Conservation (phyloP, 306 rosid species). For the Prunus campanulata region DNA sequence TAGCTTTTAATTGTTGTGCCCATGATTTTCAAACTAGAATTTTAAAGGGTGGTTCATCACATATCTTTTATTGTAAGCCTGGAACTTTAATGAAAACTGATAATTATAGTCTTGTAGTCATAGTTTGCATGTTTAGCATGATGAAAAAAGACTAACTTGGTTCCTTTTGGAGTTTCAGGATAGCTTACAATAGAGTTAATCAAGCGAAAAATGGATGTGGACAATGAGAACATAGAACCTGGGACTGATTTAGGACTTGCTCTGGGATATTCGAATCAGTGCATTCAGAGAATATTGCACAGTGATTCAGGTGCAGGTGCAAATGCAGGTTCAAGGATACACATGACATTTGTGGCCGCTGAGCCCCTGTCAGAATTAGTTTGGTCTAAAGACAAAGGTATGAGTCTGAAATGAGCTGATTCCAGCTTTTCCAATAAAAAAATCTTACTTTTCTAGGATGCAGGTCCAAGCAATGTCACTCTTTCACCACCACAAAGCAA, state of each 20-base stretch:
- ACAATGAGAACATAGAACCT: conserved; percentile 46
- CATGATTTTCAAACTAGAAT: background rate
- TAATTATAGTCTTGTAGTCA: background rate
- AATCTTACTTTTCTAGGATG: conserved; percentile 33
- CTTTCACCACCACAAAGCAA: conserved; percentile 43
- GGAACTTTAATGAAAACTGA: background rate
- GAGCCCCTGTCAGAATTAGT: conserved; percentile 83
- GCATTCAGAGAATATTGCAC: conserved; percentile 31
- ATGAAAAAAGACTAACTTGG: conserved; percentile 24
- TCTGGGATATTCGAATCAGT: conserved; percentile 37
- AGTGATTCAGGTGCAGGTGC: conserved; percentile 87
- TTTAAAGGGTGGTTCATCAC: background rate
- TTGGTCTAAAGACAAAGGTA: conserved; percentile 83
- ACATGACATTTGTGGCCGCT: conserved; percentile 42
- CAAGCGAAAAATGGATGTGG: conserved; percentile 51
- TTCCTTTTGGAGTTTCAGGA: conserved; percentile 41
- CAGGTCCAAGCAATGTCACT: conserved; percentile 56
- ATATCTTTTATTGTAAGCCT: background rate
- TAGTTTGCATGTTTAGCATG: background rate
- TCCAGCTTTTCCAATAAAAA: conserved; percentile 44
- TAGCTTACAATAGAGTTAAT: conserved; percentile 25
- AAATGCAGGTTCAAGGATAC: conserved; percentile 73
- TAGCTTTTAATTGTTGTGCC: background rate
- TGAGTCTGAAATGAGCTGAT: conserved; percentile 54
- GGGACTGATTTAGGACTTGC: conserved; percentile 50